phyloP scores from a whole-genome alignment of 768 basidiomycete genomes.

The Suillus decipiens region DNA sequence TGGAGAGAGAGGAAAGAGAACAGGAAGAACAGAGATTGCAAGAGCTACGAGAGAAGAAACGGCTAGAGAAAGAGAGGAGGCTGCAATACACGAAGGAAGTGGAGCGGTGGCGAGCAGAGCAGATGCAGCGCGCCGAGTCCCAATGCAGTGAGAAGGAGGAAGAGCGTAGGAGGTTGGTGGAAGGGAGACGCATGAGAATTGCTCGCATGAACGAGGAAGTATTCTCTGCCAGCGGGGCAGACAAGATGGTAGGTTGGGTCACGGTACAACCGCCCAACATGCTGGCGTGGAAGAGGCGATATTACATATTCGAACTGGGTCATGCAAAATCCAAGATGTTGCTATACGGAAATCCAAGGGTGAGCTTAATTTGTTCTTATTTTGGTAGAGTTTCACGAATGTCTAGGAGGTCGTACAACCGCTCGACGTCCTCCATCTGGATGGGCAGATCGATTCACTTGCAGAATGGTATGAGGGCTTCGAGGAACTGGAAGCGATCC shows the following conservation, averaged over 20 bases:
- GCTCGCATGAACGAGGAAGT: slow-evolving; percentile 49
- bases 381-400: slow-evolving; percentile 2
- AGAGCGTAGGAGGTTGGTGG: slow-evolving; percentile 39
- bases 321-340: slow-evolving; percentile 36
- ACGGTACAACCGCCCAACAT: slow-evolving; percentile 57
- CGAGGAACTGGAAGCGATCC: slow-evolving; percentile 65
- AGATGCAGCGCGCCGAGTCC: slow-evolving; percentile 46
- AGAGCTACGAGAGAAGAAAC: slow-evolving; percentile 51
- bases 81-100: slow-evolving; percentile 50
- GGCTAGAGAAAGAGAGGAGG: slow-evolving; percentile 47
- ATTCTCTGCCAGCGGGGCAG: slow-evolving; percentile 40
- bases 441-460: slow-evolving; percentile 46
- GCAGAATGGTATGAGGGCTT: slow-evolving; percentile 69
- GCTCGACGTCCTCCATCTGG: slow-evolving; percentile 43
- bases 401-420: slow-evolving; percentile 31
- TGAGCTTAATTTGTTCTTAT: slow-evolving; percentile 24
- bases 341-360: slow-evolving; percentile 56
- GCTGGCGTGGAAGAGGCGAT: slow-evolving; percentile 65
- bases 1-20: slow-evolving; percentile 41
- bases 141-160: slow-evolving; percentile 47
- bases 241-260: slow-evolving; percentile 56
- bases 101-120: slow-evolving; percentile 55
- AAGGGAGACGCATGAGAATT: slow-evolving; percentile 40
- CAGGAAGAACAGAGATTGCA: slow-evolving; percentile 46
- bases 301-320: slow-evolving; percentile 53